Evolutionary conservation across 2,329 filamentous ascomycete species (phyloP), one percentile per base, ranked within the genome.

Genomic region (Parastagonospora avenae): DNA sequence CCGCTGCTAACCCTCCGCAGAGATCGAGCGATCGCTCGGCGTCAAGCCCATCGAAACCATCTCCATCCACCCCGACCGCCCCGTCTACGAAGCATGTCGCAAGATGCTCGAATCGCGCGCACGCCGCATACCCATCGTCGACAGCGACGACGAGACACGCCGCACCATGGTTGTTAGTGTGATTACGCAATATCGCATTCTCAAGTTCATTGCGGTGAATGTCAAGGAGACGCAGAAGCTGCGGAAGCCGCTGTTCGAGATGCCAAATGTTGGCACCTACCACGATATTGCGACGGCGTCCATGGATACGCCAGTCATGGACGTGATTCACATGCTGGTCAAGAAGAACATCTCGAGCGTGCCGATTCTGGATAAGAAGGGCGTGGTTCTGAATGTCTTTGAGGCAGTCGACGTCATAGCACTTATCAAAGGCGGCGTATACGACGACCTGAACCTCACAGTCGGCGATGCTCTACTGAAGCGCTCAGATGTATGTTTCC

Each of bases 181-280:
- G 54, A 90, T 99, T 52, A 99, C 94, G 0, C 94, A 99, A 74
- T 99, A 99, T 76, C 89, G 95, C 51, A 97, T 99, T 63, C 84
- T 99, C 59, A 99, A 99, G 73, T 99, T 99, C 73, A 95, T 99
- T 55, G 92, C 94, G 9, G 93, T 99, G 75, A 99, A 99, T 75
- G 86, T 90, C 35, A 86, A 88, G 63, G 90, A 96, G 70, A 97
- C 93, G 4, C 88, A 95, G 64, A 84, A 92, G 69, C 78, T 99
- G 54, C 90, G 91, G 70, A 97, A 96, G 77, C 88, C 91, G 8
- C 81, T 99, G 49, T 85, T 85, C 54, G 92, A 97, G 56, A 84
- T 97, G 14, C 44, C 44, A 4, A 85, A 86, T 24, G 81, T 99
- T 8, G 95, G 94, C 44, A 93, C 91, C 1, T 97, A 96, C 73